Base-by-base conservation (phyloP, 495 filamentous ascomycete genomes). In the Aspergillus olivimuriae region DNA sequence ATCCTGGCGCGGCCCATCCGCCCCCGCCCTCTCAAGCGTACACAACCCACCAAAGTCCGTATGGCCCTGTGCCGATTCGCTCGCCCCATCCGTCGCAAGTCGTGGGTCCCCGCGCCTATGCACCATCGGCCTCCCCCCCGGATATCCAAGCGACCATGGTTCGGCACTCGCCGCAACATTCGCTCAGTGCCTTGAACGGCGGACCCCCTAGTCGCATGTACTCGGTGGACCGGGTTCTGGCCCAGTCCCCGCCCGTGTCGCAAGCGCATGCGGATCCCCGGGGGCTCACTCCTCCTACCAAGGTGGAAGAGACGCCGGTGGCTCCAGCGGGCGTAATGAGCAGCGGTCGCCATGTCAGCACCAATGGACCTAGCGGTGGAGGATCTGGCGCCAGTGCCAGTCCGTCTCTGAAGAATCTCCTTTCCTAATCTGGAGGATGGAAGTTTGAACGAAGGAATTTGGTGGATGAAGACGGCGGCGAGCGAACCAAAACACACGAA, bases 321-420 rank as follows among this genome's bases (percentile, higher is more conserved):
- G 33, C 52, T 31, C 40, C 61, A 36, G 43, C 57, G 22, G 50
- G 48, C 14, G 44, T 52, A 10, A 41, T 56, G 11, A 64, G 50
- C 44, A 55, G 55, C 18, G 52, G 52, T 39, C 57, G 69, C 34
- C 59, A 59, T 24, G 32, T 60, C 1, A 58, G 55, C n/a, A 52
- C 58, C 35, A 69, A 65, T 17, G 69, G 63, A 11, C 58, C 64
- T 15, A 57, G 46, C 30, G 47, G 60, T 3, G 57, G n/a, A n/a
- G n/a, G 61, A 14, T 63, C 66, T 34, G 62, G 66, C 3, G 85
- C 86, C 4, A 90, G 86, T 45, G 82, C 84, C 24, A 88, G 81
- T 49, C 84, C 85, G 11, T 88, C 84, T 19, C 56, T 90, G 45
- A 78, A 82, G 50, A 88, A 90, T 54, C 60, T 90, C 41, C 72